Conservation (phyloP, 148 eudicot species). For the Fallopia convolvulus region DNA sequence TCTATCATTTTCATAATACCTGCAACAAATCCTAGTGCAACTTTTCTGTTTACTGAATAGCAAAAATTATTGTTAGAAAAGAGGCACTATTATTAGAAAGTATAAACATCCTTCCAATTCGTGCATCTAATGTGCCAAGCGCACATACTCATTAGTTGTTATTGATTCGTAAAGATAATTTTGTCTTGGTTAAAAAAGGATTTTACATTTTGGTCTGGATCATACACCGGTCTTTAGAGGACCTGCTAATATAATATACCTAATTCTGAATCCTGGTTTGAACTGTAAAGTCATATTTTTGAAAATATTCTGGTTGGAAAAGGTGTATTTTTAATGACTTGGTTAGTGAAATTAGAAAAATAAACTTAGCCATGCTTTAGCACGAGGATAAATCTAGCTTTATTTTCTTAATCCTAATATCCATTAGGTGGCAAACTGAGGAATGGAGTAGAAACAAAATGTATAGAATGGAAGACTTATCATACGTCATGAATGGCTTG, state of each 20-base stretch:
- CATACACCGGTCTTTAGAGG: background rate
- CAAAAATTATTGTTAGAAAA: too few relatives aligned
- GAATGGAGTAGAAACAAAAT: background rate
- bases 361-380: background rate
- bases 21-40: too few relatives aligned
- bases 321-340: background rate
- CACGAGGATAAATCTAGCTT: background rate
- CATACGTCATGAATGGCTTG: too few relatives aligned
- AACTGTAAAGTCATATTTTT: background rate
- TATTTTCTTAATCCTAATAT: background rate
- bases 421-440: background rate
- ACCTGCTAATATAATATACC: background rate
- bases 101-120: too few relatives aligned
- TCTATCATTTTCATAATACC: too few relatives aligned
- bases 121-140: background rate
- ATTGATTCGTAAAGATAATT: background rate
- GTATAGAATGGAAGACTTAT: background rate
- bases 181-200: background rate
- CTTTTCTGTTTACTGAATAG: too few relatives aligned
- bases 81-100: too few relatives aligned
- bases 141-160: background rate
- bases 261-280: background rate
- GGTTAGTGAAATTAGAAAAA: background rate
- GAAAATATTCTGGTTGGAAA: background rate
- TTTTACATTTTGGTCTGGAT: background rate